Percentiles rank a stretch among this genome's conserved stretches.
Conservation (phyloP, 345 rosid genomes). For the Citrus hindsii region DNA sequence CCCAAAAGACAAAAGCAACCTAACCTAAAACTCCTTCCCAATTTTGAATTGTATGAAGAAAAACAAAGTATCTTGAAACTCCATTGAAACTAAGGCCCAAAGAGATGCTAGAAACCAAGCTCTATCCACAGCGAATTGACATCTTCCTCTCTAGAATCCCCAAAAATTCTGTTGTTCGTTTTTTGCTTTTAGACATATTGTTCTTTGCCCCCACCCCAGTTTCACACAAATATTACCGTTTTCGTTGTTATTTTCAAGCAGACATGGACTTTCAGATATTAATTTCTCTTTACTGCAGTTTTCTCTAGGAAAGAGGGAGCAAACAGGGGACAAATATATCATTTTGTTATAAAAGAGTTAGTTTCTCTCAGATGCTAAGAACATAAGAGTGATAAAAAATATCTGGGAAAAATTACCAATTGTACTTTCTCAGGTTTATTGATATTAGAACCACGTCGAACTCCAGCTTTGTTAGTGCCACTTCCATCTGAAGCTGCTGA, state of each 20-base stretch:
- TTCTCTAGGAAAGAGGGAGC: not conserved
- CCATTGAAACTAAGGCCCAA: too few relatives aligned
- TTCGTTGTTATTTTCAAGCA: not conserved
- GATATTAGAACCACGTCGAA: slow-evolving; percentile 74
- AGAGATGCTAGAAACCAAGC: too few relatives aligned
- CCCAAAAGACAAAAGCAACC: too few relatives aligned
- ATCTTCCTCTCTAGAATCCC: too few relatives aligned
- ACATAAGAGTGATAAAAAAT: not conserved
- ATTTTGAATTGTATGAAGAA: too few relatives aligned
- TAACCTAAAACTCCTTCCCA: too few relatives aligned
- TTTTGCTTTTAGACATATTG: not conserved
- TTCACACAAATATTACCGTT: not conserved
- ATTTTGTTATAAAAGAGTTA: not conserved
- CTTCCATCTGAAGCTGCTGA: slow-evolving; percentile 69
- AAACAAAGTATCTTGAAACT: too few relatives aligned
- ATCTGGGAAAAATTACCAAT: slow-evolving; percentile 44
- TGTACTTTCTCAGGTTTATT: slow-evolving; percentile 95
- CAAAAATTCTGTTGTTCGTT: too few relatives aligned
- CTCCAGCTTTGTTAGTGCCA: slow-evolving; percentile 58
- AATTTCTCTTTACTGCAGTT: not conserved
- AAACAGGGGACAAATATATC: not conserved
- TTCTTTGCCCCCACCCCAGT: not conserved
- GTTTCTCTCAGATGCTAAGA: not conserved
- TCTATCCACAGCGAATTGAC: too few relatives aligned
- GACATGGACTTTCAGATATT: not conserved